Base-by-base conservation (phyloP, 1,139 yeast genomes). In the Candida dubliniensis region DNA sequence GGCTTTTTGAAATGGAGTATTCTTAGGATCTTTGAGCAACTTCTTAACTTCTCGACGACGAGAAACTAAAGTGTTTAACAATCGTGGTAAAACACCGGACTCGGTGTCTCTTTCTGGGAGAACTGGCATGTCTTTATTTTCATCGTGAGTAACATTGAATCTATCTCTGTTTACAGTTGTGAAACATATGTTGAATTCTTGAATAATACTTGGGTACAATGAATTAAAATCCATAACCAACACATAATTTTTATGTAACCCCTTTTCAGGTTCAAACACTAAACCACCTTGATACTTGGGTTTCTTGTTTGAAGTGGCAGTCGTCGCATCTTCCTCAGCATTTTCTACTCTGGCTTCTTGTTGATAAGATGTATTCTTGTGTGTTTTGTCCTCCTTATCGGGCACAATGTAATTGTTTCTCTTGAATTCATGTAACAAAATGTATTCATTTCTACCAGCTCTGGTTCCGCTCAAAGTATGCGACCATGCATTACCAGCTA, bases 401-500 rank as follows among this genome's bases (percentile, higher is more conserved):
- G 99, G 99, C 5, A 90, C 87, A 56, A 95, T 83, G 58, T 77
- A 93, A 9, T 84, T 84, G 58, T 84, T 83, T 59, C 84, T 81
- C 27, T 83, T 76, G 65, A 95, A 95, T 65, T 95, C 99, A 64
- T 95, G 99, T 47, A 93, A 70, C 63, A 95, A 74, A 76, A 95
- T 88, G 61, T 72, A 93, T 64, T 95, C 99, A 65, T 93, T 93
- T 69, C 99, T 81, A 57, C 96, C 98, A 11, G 96, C 96, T 58
- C 99, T 80, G 0, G 98, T 88, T 66, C 99, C 99, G 45, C 90
- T 83, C 44, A 95, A 72, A 0, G 99, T 93, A 53, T 88, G 90
- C 2, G 96, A 81, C 99, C 99, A 95, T 0, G 97, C 93, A 62
- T 93, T 95, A 55, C 99, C 99, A 1, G 99, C 98, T 52, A 95